phyloP scores from a whole-genome alignment of 2,329 filamentous ascomycete species.

The Drechslerella coelobrocha region DNA sequence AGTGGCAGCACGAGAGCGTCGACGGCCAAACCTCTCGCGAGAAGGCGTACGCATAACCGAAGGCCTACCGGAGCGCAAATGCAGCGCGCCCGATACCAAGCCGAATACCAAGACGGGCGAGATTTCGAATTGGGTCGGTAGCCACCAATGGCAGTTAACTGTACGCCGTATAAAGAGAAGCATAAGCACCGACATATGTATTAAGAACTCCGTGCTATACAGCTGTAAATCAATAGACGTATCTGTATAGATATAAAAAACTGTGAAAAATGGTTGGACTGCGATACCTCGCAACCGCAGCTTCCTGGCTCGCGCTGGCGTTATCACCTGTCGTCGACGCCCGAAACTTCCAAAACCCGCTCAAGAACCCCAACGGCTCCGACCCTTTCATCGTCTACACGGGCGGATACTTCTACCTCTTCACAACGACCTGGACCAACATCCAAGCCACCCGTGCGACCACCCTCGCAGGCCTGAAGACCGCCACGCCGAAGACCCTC shows the following conservation, averaged over 20 bases:
- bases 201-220: neutral
- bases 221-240: too few relatives aligned
- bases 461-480: slow-evolving; percentile 66
- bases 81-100: neutral
- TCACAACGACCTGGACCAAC: slow-evolving; percentile 66
- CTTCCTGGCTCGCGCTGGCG: slow-evolving; percentile 25
- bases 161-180: slow-evolving; percentile 4
- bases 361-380: slow-evolving; percentile 62
- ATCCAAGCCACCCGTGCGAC: slow-evolving; percentile 65
- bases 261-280: slow-evolving; percentile 40
- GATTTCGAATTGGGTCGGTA: too few relatives aligned
- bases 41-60: neutral
- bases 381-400: slow-evolving; percentile 66
- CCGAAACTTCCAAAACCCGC: slow-evolving; percentile 63
- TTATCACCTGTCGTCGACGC: slow-evolving; percentile 30
- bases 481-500: slow-evolving; percentile 62
- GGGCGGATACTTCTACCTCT: slow-evolving; percentile 66
- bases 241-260: too few relatives aligned
- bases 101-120: neutral
- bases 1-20: neutral
- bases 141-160: neutral
- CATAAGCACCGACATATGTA: neutral
- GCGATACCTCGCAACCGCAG: slow-evolving; percentile 19
- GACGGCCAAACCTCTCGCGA: neutral
- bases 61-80: neutral